phyloP scores from a whole-genome alignment of 2,329 filamentous ascomycete species.

The Fusarium sp. region DNA sequence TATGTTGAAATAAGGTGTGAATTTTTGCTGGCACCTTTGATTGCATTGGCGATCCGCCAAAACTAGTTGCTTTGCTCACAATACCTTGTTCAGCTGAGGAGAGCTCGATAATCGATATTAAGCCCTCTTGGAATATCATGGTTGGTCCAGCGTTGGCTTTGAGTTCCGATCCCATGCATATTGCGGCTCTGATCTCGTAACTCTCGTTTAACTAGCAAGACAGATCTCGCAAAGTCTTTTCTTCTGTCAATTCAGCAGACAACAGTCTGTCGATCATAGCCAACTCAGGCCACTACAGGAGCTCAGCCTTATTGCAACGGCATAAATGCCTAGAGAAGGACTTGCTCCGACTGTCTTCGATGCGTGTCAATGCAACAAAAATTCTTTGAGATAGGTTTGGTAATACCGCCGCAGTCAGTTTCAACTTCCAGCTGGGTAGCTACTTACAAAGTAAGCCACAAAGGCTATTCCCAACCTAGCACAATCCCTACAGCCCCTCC shows the following conservation, averaged over 20 bases:
- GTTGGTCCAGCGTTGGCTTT: slow-evolving; percentile 24
- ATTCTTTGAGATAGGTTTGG: background rate
- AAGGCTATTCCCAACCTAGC: slow-evolving; percentile 12
- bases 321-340: slow-evolving; percentile 3
- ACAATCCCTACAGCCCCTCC: slow-evolving; percentile 2
- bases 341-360: slow-evolving; percentile 8
- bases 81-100: slow-evolving; percentile 34
- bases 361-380: background rate
- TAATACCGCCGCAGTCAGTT: background rate
- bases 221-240: slow-evolving; percentile 10
- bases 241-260: slow-evolving; percentile 37
- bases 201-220: slow-evolving; percentile 3
- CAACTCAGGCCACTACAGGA: slow-evolving; percentile 15
- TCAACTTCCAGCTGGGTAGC: slow-evolving; percentile 1
- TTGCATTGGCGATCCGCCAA: slow-evolving; percentile 12
- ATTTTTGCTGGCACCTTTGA: background rate
- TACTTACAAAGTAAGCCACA: slow-evolving; percentile 24
- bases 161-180: slow-evolving; percentile 26
- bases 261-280: slow-evolving; percentile 37
- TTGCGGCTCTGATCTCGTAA: slow-evolving; percentile 26
- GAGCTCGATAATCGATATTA: slow-evolving; percentile 4
- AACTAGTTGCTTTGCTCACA: slow-evolving; percentile 2
- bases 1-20: slow-evolving; percentile 5
- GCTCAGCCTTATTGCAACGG: slow-evolving; percentile 38
- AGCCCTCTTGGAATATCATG: slow-evolving; percentile 10